Evolutionary conservation across 306 rosid genomes (phyloP).

Genomic region (Nissolia schottii): DNA sequence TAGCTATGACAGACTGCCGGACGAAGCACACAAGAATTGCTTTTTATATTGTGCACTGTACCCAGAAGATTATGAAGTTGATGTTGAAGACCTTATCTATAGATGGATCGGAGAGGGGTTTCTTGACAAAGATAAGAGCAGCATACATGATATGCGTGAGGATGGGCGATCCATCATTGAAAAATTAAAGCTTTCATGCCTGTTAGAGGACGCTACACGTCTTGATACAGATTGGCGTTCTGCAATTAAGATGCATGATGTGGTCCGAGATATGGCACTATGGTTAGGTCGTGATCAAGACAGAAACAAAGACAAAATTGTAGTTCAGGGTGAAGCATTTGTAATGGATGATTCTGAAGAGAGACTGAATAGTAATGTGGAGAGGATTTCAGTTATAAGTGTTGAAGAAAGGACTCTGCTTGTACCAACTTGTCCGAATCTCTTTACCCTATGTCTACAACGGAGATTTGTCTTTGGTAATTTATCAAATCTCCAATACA

Average conservation of each 20-base stretch:
- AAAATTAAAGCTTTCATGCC: not conserved
- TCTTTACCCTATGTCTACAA: not conserved
- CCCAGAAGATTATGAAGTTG: conserved; percentile 11
- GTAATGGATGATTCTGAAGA: not conserved
- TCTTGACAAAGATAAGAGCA: not conserved
- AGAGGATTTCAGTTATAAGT: conserved; percentile 5
- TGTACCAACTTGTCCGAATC: not conserved
- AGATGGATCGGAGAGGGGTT: conserved; percentile 20
- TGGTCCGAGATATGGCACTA: conserved; percentile 16
- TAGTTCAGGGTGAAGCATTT: not conserved
- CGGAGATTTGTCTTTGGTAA: rapidly evolving
- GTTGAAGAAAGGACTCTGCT: not conserved
- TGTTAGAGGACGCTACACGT: not conserved
- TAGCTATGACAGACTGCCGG: conserved; percentile 16
- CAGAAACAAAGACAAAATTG: not conserved
- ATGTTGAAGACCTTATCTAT: not conserved
- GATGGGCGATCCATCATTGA: conserved; percentile 5
- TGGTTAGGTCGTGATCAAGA: not conserved
- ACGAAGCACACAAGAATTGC: not conserved
- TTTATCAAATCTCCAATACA: not conserved
- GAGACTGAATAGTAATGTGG: not conserved
- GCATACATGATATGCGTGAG: not conserved
- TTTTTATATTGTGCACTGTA: conserved; percentile 21
- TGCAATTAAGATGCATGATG: conserved; percentile 10
- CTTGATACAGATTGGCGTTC: rapidly evolving